Conservation (phyloP, 225 moss, liverwort and hornwort genomes). For the Asterella californica region DNA sequence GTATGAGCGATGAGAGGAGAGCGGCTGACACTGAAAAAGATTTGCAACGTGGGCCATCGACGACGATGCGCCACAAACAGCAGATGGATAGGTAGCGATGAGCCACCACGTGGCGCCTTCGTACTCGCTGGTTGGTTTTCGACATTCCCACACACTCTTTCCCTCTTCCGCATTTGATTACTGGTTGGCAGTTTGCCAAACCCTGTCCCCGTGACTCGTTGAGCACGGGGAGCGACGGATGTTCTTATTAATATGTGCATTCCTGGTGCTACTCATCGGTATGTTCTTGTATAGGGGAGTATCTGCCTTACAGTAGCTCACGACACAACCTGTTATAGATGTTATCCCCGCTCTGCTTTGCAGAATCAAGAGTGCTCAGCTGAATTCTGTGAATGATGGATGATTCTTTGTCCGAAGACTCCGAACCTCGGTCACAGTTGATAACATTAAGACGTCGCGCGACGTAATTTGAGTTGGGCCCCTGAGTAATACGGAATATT, state of each 20-base stretch:
- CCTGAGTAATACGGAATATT: no score
- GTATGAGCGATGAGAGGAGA: not conserved
- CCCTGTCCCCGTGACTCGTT: not conserved
- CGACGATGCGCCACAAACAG: not conserved
- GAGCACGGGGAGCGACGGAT: not conserved
- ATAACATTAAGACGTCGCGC: not conserved
- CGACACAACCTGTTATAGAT: not conserved
- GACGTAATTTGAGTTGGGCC: not conserved
- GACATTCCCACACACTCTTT: not conserved
- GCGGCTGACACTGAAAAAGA: not conserved
- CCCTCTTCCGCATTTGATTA: no score
- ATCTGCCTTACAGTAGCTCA: not conserved
- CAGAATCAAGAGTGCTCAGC: not conserved
- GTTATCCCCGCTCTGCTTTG: not conserved
- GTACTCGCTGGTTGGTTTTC: not conserved
- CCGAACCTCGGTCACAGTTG: not conserved
- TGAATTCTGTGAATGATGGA: not conserved
- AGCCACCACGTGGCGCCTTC: not conserved
- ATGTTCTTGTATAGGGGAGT: not conserved
- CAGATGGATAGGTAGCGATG: slow-evolving; percentile 1
- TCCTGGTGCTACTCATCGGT: not conserved
- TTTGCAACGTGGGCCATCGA: not conserved
- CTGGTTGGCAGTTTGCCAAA: not conserved
- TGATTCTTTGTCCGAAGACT: not conserved
- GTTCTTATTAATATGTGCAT: not conserved